Evolutionary conservation across 768 basidiomycete species (phyloP).

Genomic region (Strobilomyces echinocephalus): DNA sequence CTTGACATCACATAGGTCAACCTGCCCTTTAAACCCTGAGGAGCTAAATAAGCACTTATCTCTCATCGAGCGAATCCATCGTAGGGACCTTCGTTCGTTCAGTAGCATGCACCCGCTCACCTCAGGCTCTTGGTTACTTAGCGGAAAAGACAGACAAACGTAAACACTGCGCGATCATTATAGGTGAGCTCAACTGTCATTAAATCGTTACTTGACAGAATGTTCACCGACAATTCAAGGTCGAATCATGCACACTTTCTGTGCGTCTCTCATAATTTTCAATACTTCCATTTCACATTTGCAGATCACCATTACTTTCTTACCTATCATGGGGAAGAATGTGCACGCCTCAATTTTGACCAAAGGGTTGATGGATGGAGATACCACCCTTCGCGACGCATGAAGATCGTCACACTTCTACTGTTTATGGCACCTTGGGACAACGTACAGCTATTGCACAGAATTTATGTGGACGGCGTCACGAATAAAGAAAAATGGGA

Average conservation of each 20-base stretch:
- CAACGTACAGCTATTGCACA: constrained; percentile 42
- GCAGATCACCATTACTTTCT: constrained; percentile 34
- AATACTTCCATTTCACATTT: background rate
- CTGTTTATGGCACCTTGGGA: constrained; percentile 49
- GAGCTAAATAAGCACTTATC: constrained; percentile 20
- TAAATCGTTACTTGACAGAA: background rate
- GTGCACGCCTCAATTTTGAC: constrained; percentile 37
- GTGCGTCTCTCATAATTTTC: constrained; percentile 12
- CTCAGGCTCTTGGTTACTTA: background rate
- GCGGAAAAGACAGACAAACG: constrained; percentile 6
- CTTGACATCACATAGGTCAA: constrained; percentile 25
- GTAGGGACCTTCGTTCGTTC: constrained; percentile 9
- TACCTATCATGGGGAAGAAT: constrained; percentile 41
- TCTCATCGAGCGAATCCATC: constrained; percentile 24
- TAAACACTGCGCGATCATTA: constrained; percentile 19
- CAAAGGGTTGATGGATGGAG: constrained; percentile 29
- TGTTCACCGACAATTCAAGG: constrained; percentile 16
- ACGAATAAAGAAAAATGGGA: constrained; percentile 41
- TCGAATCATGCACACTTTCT: constrained; percentile 29
- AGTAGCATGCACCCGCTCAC: background rate
- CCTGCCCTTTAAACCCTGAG: constrained; percentile 18
- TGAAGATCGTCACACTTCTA: constrained; percentile 37
- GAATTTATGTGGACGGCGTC: constrained; percentile 46
- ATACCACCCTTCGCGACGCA: constrained; percentile 33
- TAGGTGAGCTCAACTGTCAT: constrained; percentile 12